A percentile compares a stretch with the other conserved stretches of the same genome.
These are phyloP conservation scores for Apiospora hydei DNA, from an alignment of 2,329 filamentous ascomycete species.

Conservation along the genomic window DNA sequence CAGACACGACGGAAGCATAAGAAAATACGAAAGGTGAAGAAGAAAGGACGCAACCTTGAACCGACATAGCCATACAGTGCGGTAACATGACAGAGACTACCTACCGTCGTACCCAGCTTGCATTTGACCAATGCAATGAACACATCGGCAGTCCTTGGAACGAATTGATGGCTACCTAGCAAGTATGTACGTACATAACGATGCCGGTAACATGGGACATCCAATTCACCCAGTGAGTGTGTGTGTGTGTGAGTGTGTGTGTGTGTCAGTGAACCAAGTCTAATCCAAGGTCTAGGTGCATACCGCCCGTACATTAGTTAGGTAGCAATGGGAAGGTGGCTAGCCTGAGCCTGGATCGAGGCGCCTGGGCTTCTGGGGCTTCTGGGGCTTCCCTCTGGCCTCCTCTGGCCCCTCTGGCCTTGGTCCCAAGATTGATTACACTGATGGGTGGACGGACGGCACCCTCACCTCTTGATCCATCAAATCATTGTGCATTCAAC, in stretches of 20 bases:
- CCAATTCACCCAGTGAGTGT: background rate
- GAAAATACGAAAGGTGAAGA: too few species aligned
- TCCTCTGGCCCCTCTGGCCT: background rate
- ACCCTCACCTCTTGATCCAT: slow-evolving; percentile 1
- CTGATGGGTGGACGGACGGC: background rate
- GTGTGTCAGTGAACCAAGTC: slow-evolving; percentile 3
- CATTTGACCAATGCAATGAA: too few species aligned
- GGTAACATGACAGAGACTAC: background rate
- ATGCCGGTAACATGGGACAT: background rate
- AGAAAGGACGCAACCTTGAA: too few species aligned
- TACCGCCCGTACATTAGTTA: slow-evolving; percentile 11
- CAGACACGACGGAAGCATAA: background rate
- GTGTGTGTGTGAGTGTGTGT: background rate
- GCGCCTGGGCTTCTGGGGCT: slow-evolving; percentile 7
- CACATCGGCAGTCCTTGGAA: background rate
- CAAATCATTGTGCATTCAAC: slow-evolving; percentile 21
- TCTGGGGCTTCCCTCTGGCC: background rate
- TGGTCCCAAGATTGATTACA: background rate
- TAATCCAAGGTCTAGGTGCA: slow-evolving; percentile 7
- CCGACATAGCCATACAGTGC: background rate
- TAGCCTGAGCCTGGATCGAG: slow-evolving; percentile 20
- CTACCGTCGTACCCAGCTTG: too few species aligned
- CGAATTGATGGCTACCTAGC: background rate
- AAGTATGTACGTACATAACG: background rate
- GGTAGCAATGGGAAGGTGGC: slow-evolving; percentile 16